phyloP scores from a whole-genome alignment of 2,329 filamentous ascomycete genomes.

The Tolypocladium inflatum region DNA sequence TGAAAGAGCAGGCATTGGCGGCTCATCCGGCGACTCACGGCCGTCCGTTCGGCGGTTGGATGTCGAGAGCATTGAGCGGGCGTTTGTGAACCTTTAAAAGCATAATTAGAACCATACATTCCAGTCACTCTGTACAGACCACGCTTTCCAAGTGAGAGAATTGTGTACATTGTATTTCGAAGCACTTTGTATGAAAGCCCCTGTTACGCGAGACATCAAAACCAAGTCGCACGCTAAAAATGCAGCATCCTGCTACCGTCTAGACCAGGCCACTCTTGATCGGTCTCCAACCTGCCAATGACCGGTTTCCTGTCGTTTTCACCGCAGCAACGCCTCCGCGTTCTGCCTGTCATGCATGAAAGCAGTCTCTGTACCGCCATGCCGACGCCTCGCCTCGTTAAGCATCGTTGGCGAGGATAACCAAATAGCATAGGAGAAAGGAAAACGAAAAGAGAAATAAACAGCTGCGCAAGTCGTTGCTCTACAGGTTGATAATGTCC shows the following conservation, averaged over 20 bases:
- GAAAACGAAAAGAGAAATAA: not conserved
- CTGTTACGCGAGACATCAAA: not conserved
- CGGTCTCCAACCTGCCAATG: not conserved
- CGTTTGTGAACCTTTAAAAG: not conserved
- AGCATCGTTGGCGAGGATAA: not conserved
- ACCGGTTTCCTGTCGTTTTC: not conserved
- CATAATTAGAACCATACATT: not conserved
- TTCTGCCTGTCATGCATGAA: not conserved
- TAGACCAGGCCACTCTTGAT: not conserved
- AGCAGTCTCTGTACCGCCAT: not conserved
- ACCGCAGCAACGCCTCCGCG: not conserved
- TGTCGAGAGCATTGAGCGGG: not conserved
- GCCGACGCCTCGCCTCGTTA: not conserved
- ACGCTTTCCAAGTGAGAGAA: not conserved
- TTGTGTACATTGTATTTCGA: not conserved
- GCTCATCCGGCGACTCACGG: not conserved
- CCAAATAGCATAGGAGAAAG: too few species aligned
- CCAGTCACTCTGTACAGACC: not conserved
- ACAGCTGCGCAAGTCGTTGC: not conserved
- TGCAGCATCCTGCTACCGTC: not conserved
- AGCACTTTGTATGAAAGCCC: not conserved
- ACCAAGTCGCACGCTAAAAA: not conserved
- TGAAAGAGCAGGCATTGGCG: not conserved
- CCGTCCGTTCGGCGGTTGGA: not conserved
- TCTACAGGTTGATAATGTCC: conserved; percentile 69